Conservation (phyloP, 2,329 filamentous ascomycete genomes). For the Mariannaea elegans region DNA sequence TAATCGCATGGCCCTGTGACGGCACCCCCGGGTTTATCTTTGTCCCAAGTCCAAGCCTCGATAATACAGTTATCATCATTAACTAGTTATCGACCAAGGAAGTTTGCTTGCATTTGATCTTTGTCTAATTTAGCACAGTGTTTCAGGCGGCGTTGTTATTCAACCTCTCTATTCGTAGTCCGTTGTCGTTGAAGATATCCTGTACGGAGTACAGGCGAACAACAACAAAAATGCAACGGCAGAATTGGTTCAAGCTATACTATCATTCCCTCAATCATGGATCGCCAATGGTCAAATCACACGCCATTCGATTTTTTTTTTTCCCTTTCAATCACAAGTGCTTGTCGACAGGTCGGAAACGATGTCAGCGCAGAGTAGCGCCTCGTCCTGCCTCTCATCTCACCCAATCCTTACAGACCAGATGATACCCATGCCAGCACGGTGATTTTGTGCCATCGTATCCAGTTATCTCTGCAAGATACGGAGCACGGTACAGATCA, state of each 20-base stretch:
- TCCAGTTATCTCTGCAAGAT: not conserved
- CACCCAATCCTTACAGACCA: slow-evolving; percentile 24
- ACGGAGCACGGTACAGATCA: too few relatives aligned
- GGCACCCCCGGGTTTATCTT: slow-evolving; percentile 27
- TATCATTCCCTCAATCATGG: slow-evolving; percentile 2
- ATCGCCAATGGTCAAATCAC: slow-evolving; percentile 15
- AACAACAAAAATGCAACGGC: slow-evolving; percentile 1
- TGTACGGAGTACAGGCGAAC: too few relatives aligned
- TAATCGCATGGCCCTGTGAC: slow-evolving; percentile 28
- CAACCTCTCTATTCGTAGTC: not conserved
- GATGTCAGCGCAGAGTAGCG: slow-evolving; percentile 34
- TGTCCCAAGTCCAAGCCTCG: too few relatives aligned
- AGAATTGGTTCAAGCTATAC: slow-evolving; percentile 2
- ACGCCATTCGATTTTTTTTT: slow-evolving; percentile 6
- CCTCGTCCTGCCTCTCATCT: slow-evolving; percentile 28
- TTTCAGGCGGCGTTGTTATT: slow-evolving; percentile 28
- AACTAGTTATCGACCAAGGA: slow-evolving; percentile 22
- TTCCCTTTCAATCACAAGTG: not conserved
- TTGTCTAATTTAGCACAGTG: slow-evolving; percentile 28
- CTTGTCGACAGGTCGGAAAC: slow-evolving; percentile 13
- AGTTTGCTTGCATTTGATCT: too few relatives aligned
- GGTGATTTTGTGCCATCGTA: not conserved
- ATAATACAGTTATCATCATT: not conserved
- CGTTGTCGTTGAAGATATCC: slow-evolving; percentile 11
- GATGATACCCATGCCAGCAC: slow-evolving; percentile 1